Percentiles rank a stretch among this genome's conserved stretches.
phyloP scores from a whole-genome alignment of 768 basidiomycete species.

The Amanita fuliginea region DNA sequence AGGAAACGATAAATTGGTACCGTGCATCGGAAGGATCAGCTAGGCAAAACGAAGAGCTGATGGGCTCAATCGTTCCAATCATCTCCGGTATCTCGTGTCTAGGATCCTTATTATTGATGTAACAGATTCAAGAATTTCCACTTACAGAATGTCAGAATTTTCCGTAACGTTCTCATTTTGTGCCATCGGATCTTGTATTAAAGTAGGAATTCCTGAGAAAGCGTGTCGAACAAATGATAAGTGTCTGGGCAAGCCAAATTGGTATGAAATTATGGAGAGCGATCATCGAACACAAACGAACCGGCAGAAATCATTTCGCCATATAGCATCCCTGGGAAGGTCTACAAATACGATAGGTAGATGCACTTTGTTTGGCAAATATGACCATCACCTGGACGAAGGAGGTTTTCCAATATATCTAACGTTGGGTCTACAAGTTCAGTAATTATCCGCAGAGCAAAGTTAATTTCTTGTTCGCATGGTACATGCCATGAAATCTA shows the following conservation, averaged over 20 bases:
- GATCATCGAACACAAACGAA: constrained; percentile 16
- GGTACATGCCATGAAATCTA: constrained; percentile 78
- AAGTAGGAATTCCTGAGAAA: constrained; percentile 62
- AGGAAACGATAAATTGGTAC: constrained; percentile 43
- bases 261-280: neutral
- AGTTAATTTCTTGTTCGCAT: constrained; percentile 55
- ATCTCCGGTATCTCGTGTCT: constrained; percentile 73
- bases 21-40: constrained; percentile 54
- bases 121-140: neutral
- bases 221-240: constrained; percentile 66
- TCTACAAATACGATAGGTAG: constrained; percentile 13
- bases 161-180: constrained; percentile 29
- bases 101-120: neutral
- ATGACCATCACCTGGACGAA: constrained; percentile 34
- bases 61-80: constrained; percentile 50
- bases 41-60: constrained; percentile 59
- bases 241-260: constrained; percentile 29
- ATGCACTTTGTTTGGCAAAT: neutral
- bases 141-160: constrained; percentile 64
- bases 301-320: constrained; percentile 86
- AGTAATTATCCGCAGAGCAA: constrained; percentile 58
- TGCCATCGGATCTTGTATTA: constrained; percentile 43
- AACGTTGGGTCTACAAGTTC: constrained; percentile 59
- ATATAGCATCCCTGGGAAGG: constrained; percentile 42
- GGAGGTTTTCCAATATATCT: constrained; percentile 39